Evolutionary conservation across 805 yeast genomes (phyloP).

Genomic region (Lipomyces spencermartinsiae): DNA sequence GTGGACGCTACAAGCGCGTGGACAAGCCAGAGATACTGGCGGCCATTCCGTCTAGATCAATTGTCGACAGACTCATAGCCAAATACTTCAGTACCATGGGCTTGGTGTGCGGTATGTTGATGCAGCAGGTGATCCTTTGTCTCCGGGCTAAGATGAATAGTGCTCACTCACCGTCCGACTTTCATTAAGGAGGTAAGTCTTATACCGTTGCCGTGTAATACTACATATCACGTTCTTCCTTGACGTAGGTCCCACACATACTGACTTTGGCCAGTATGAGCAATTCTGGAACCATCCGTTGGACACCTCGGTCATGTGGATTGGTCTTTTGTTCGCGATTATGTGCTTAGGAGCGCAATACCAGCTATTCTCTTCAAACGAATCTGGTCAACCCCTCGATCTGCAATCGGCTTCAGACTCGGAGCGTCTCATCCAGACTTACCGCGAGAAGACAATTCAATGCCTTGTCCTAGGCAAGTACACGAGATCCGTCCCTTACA

Average conservation of each 20-base stretch:
- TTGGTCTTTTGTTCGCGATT: conserved; percentile 43
- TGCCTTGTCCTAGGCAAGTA: not conserved
- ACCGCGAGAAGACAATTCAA: conserved; percentile 13
- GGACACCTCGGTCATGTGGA: conserved; percentile 43
- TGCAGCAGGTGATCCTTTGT: not conserved
- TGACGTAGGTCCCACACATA: conserved; percentile 42
- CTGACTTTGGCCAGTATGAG: conserved; percentile 40
- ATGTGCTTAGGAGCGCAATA: conserved; percentile 14
- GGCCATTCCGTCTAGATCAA: not conserved
- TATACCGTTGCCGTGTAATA: not conserved
- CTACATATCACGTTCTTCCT: too few relatives aligned
- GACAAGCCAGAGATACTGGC: not conserved
- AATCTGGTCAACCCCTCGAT: too few relatives aligned
- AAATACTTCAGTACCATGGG: not conserved
- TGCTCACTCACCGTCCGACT: conserved; percentile 28
- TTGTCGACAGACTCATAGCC: not conserved
- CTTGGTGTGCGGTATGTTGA: not conserved
- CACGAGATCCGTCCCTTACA: not conserved
- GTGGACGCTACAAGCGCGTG: not conserved
- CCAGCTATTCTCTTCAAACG: not conserved
- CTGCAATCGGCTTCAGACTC: too few relatives aligned
- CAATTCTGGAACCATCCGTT: conserved; percentile 44
- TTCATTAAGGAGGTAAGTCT: conserved; percentile 16
- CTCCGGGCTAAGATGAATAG: not conserved
- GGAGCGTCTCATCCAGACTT: conserved; percentile 24